phyloP scores from a whole-genome alignment of 345 rosid genomes.

The Kandelia obovata region DNA sequence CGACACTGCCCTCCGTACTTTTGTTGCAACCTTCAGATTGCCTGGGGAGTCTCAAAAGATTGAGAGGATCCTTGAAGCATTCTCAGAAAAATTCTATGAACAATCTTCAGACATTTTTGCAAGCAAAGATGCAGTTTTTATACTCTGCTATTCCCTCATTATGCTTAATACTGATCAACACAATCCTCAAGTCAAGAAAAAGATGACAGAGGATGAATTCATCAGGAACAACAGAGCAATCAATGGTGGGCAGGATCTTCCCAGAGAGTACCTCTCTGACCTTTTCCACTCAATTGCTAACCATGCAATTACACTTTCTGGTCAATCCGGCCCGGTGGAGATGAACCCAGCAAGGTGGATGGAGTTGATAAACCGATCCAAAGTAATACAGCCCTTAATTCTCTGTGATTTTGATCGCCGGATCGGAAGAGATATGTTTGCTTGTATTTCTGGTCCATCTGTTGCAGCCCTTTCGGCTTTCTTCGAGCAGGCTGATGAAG shows the following conservation, averaged over 20 bases:
- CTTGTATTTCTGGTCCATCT: slow-evolving; percentile 75
- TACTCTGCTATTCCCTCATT: slow-evolving; percentile 80
- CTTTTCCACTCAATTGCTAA: slow-evolving; percentile 69
- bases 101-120: slow-evolving; percentile 68
- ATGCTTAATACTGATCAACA: slow-evolving; percentile 97
- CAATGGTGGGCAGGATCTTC: slow-evolving; percentile 82
- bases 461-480: slow-evolving; percentile 81
- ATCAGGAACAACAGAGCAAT: slow-evolving; percentile 81
- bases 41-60: slow-evolving; percentile 96
- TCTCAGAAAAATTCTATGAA: slow-evolving; percentile 64
- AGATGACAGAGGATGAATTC: slow-evolving; percentile 96
- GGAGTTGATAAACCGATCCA: slow-evolving; percentile 62
- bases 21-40: slow-evolving; percentile 68
- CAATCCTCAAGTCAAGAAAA: slow-evolving; percentile 87
- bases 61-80: slow-evolving; percentile 71
- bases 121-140: slow-evolving; percentile 65
- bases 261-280: slow-evolving; percentile 82
- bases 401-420: slow-evolving; percentile 58
- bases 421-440: slow-evolving; percentile 88
- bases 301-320: slow-evolving; percentile 51
- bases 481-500: slow-evolving; percentile 86
- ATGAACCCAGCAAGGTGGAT: slow-evolving; percentile 82
- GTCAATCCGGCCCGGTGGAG: slow-evolving; percentile 47
- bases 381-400: slow-evolving; percentile 39
- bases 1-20: slow-evolving; percentile 73